phyloP scores from a whole-genome alignment of 2,329 filamentous ascomycete genomes.

The Monascus ruber region DNA sequence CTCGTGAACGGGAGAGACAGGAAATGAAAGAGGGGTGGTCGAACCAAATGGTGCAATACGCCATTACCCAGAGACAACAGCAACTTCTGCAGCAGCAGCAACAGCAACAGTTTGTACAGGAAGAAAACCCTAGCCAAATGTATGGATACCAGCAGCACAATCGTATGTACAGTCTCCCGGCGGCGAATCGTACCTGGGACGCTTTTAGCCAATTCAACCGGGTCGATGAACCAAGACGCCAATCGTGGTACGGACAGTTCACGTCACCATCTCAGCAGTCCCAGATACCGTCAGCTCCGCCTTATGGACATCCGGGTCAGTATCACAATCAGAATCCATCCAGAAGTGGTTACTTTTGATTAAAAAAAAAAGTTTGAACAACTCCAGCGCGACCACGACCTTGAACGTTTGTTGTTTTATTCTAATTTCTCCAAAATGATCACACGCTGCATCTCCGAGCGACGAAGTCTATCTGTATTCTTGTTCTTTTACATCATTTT shows the following conservation, averaged over 20 bases:
- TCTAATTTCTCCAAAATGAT: too few relatives aligned
- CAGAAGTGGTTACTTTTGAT: too few relatives aligned
- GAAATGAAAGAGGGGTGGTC: slow-evolving; percentile 58
- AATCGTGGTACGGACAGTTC: slow-evolving; percentile 22
- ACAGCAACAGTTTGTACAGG: slow-evolving; percentile 19
- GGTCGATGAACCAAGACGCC: slow-evolving; percentile 21
- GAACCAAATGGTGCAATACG: slow-evolving; percentile 60
- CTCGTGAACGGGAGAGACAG: slow-evolving; percentile 65
- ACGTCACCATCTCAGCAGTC: slow-evolving; percentile 7
- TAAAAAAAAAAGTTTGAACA: too few relatives aligned
- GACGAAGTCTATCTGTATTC: too few relatives aligned
- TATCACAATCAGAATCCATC: slow-evolving; percentile 14
- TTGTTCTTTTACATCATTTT: too few relatives aligned
- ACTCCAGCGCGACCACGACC: too few relatives aligned
- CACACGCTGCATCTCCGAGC: too few relatives aligned
- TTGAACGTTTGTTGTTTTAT: too few relatives aligned
- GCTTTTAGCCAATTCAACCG: slow-evolving; percentile 20
- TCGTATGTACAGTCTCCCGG: slow-evolving; percentile 24
- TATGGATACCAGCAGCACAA: slow-evolving; percentile 9
- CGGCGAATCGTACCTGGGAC: slow-evolving; percentile 27
- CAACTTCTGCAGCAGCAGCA: slow-evolving; percentile 34
- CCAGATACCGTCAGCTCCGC: slow-evolving; percentile 7
- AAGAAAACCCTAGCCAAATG: slow-evolving; percentile 7
- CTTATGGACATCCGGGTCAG: slow-evolving; percentile 17
- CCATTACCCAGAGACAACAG: slow-evolving; percentile 57